Evolutionary conservation across 2,329 filamentous ascomycete species (phyloP), one percentile per base, ranked within the genome.

Genomic region (Sclerotinia subarctica): DNA sequence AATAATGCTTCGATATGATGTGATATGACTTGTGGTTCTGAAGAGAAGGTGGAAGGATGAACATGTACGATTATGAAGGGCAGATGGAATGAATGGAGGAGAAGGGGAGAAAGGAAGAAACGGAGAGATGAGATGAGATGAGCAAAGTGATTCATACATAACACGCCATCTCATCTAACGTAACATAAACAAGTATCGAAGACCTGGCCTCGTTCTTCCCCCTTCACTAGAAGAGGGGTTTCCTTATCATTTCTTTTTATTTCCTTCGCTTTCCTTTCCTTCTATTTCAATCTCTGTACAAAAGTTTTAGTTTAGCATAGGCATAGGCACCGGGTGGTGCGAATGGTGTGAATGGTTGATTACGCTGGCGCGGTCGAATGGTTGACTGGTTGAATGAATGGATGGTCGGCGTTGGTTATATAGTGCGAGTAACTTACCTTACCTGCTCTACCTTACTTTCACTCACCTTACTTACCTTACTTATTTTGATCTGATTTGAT

Each of bases 61-160:
- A 52, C 26, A 47, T 65, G 63, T 58, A 65, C 29, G 63, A 65
- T 58, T 44, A 64, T n/a, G 35, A 56, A 21, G 5, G 5, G 38
- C 5, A 56, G 29, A 11, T 56, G 19, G 29, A n/a, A 19, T 35
- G 52, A 35, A 5, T n/a, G 19, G 3, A 5, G 13, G 38, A 47
- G 17, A 46, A n/a, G 5, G 15, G 24, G 35, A 35, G 35, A 35
- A 10, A 7, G 8, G 35, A 35, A 64, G 3, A 13, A 15, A 64
- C 1, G 2, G 32, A 29, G 21, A 44, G 24, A n/a, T 24, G 24
- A 44, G 24, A n/a, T 24, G 24, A 29, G 10, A n/a, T 11, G 17
- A 15, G 62, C 19, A 21, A 15, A 8, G 17, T 42, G 58, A 49
- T 49, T 3, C 24, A 42, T 26, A 3, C 24, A 10, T 10, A 32